Percentiles rank a stretch among this genome's conserved stretches.
Conservation (phyloP, 805 yeast genomes). For the Tetrapisispora nanseiensis region DNA sequence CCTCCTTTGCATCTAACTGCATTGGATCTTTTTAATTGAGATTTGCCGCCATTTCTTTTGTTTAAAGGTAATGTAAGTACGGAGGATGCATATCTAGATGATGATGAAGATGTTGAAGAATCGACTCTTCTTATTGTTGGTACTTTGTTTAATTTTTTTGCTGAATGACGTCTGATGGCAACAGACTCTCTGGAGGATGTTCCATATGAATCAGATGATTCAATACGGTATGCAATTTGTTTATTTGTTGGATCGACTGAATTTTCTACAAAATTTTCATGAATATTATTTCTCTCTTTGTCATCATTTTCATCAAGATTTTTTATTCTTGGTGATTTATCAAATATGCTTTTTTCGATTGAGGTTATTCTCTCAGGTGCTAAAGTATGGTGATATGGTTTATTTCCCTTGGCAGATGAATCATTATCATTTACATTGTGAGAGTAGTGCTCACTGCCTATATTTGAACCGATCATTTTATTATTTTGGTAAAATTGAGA, state of each 20-base stretch:
- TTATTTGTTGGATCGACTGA: slow-evolving; percentile 22
- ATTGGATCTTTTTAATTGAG: slow-evolving; percentile 18
- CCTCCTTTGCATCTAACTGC: slow-evolving; percentile 34
- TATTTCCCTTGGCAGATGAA: neutral
- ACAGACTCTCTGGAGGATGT: neutral
- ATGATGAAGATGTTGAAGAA: slow-evolving; percentile 6
- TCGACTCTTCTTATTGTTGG: slow-evolving; percentile 14
- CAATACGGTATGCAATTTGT: slow-evolving; percentile 22
- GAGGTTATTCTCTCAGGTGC: slow-evolving; percentile 11
- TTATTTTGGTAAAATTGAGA: slow-evolving; percentile 5
- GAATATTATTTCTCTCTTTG: neutral
- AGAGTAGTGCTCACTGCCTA: neutral
- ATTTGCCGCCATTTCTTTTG: slow-evolving; percentile 1
- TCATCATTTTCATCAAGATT: neutral
- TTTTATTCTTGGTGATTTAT: neutral
- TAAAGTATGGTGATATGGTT: slow-evolving; percentile 12
- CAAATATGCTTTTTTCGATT: neutral
- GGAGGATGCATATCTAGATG: neutral
- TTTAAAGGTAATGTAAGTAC: slow-evolving; percentile 2
- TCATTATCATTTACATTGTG: slow-evolving; percentile 1
- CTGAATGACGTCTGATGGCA: neutral
- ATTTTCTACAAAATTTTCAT: neutral
- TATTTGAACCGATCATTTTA: neutral
- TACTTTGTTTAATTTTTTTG: slow-evolving; percentile 2
- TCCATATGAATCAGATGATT: slow-evolving; percentile 9